These are phyloP conservation scores for Crithidia brevicula DNA, from an alignment of 208 protist genomes.

Conservation along the genomic window DNA sequence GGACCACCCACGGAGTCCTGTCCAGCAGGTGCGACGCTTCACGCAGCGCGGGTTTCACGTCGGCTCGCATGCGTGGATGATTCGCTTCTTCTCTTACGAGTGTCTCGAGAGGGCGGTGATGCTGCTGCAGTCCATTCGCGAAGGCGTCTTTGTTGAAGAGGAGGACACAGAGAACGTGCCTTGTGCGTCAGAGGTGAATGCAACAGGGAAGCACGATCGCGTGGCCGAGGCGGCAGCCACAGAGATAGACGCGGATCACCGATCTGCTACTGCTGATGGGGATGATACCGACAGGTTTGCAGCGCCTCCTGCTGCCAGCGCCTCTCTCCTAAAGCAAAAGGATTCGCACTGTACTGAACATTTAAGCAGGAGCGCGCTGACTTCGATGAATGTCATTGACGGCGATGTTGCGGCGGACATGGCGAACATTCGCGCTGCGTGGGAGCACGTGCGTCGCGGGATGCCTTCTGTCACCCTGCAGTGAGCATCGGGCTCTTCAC, in stretches of 20 bases:
- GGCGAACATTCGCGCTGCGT: not conserved
- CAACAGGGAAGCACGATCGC: not conserved
- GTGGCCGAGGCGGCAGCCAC: too few relatives aligned
- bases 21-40: not conserved
- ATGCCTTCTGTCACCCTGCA: too few relatives aligned
- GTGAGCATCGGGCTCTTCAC: too few relatives aligned
- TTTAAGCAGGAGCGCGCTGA: too few relatives aligned
- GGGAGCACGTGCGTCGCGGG: not conserved
- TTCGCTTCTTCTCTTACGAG: conserved; percentile 1
- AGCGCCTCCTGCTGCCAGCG: too few relatives aligned
- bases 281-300: too few relatives aligned
- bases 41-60: not conserved
- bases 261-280: too few relatives aligned
- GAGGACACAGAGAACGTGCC: not conserved
- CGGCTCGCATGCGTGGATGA: not conserved
- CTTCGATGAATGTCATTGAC: too few relatives aligned
- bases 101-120: conserved; percentile 4
- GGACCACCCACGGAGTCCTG: not conserved
- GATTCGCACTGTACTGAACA: too few relatives aligned
- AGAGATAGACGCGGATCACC: too few relatives aligned
- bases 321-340: too few relatives aligned
- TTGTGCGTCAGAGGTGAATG: not conserved
- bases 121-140: not conserved
- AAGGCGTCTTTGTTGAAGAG: not conserved
- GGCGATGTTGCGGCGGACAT: too few relatives aligned